These are phyloP conservation scores for Pythium rishiriense DNA, from an alignment of 352 stramenopile species.

Conservation along the genomic window DNA sequence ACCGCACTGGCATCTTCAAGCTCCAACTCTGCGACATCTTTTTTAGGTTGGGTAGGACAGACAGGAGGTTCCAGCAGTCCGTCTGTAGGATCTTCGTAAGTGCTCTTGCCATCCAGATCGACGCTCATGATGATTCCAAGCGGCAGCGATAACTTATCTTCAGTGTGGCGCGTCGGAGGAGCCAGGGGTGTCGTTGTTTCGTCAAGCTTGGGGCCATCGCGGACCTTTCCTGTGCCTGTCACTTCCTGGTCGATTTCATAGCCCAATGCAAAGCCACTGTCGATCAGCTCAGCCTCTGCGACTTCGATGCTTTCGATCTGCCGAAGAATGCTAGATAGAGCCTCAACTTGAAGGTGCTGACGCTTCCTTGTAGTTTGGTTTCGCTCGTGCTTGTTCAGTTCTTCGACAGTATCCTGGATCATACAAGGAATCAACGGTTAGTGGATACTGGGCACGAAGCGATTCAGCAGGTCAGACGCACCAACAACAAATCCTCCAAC, in stretches of 20 bases:
- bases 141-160: conserved; percentile 22
- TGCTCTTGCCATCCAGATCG: conserved; percentile 14
- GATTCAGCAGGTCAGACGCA: conserved; percentile 24
- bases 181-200: not conserved
- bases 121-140: conserved; percentile 55
- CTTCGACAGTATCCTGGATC: conserved; percentile 53
- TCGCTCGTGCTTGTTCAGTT: conserved; percentile 59
- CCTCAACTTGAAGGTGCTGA: conserved; percentile 28
- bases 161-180: not conserved
- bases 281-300: conserved; percentile 39
- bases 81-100: not conserved
- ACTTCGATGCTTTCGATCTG: conserved; percentile 51
- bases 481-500: conserved; percentile 63
- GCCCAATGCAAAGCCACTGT: conserved; percentile 37
- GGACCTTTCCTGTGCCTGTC: not conserved
- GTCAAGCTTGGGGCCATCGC: not conserved
- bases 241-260: conserved; percentile 10
- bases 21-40: not conserved
- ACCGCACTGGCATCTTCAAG: not conserved
- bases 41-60: not conserved
- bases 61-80: not conserved
- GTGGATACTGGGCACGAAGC: not conserved
- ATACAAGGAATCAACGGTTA: not conserved
- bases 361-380: conserved; percentile 29
- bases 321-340: conserved; percentile 52